A percentile compares a stretch with the other conserved stretches of the same genome.
Evolutionary conservation across 768 basidiomycete genomes (phyloP).

Genomic region (Pleurotus tuoliensis): DNA sequence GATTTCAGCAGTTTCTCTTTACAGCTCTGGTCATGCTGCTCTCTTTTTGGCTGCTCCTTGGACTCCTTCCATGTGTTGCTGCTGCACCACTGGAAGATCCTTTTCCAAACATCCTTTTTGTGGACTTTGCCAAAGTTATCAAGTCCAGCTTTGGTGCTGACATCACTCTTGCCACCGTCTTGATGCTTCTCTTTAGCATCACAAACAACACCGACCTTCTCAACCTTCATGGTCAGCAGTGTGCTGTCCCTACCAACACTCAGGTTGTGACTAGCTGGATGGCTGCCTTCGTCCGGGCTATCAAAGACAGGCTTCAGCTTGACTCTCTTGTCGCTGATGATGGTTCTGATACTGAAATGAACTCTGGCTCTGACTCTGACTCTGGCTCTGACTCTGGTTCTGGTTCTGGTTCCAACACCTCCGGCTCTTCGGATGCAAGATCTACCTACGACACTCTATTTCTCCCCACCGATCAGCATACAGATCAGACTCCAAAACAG

Average conservation of each 20-base stretch:
- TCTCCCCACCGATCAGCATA: too few species aligned
- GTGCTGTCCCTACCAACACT: background rate
- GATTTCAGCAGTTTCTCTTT: background rate
- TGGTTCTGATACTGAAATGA: background rate
- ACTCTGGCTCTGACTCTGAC: background rate
- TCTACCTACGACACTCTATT: too few species aligned
- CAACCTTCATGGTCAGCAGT: slow-evolving; percentile 1
- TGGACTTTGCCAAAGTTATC: background rate
- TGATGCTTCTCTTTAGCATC: slow-evolving; percentile 1
- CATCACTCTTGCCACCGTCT: slow-evolving; percentile 1
- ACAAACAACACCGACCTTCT: slow-evolving; percentile 5
- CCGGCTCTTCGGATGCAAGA: too few species aligned
- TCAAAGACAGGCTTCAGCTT: background rate
- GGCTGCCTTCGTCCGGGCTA: background rate
- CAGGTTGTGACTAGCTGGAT: background rate
- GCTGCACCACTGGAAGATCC: background rate
- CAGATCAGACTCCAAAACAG: too few species aligned
- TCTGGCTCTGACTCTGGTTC: background rate
- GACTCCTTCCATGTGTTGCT: background rate
- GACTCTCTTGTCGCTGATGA: background rate
- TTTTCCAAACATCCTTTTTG: slow-evolving; percentile 5
- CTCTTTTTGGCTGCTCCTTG: background rate
- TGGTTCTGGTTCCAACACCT: too few species aligned
- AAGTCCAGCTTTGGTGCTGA: background rate
- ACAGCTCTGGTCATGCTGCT: background rate